A percentile compares a stretch with the other conserved stretches of the same genome.
phyloP scores from a whole-genome alignment of 2,329 filamentous ascomycete species.

The Monosporascus sp. region DNA sequence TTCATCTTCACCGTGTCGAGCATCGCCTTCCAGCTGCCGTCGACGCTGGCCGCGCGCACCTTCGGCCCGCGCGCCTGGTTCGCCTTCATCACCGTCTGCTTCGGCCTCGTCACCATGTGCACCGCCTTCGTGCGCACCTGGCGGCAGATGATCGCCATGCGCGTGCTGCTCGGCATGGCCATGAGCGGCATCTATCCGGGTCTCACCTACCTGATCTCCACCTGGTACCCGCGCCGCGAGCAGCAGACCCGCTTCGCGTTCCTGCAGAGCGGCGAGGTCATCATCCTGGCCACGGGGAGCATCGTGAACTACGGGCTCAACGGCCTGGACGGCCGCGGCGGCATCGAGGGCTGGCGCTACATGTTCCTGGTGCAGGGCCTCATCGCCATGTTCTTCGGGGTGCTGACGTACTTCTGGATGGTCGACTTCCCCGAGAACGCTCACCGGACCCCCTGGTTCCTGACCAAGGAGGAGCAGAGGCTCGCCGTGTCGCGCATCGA shows the following conservation, averaged over 20 bases:
- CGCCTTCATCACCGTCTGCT: constrained; percentile 59
- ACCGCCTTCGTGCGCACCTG: constrained; percentile 64
- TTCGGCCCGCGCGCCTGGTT: constrained; percentile 61
- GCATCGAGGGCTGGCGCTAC: constrained; percentile 59
- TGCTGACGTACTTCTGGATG: constrained; percentile 64
- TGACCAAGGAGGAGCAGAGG: constrained; percentile 49
- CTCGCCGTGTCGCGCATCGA: constrained; percentile 54
- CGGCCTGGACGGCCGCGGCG: constrained; percentile 48
- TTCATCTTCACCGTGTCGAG: constrained; percentile 68
- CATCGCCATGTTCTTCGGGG: constrained; percentile 53
- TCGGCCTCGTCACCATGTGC: constrained; percentile 57
- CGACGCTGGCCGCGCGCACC: constrained; percentile 59
- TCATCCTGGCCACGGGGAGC: constrained; percentile 58
- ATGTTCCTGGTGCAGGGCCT: constrained; percentile 64
- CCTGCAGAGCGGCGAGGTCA: constrained; percentile 59
- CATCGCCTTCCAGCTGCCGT: constrained; percentile 63
- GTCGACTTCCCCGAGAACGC: constrained; percentile 62
- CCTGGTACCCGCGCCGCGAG: constrained; percentile 59
- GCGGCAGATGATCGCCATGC: constrained; percentile 63
- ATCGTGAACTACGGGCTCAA: constrained; percentile 68
- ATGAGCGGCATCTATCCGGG: constrained; percentile 52
- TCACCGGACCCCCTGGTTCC: constrained; percentile 50
- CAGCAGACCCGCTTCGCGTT: constrained; percentile 62
- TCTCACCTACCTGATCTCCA: constrained; percentile 46
- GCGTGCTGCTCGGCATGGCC: constrained; percentile 59